Evolutionary conservation across 129 eudicot species (phyloP).

Genomic region (sunflower (Helianthus annuus)): HanXRQr2.0-SUNRISE NC_035448.2:145804217-145804716

Average conservation of each 20-base stretch:
- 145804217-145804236: slow-evolving; percentile 5
- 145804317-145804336: slow-evolving; percentile 45
- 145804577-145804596: background rate
- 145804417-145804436: slow-evolving; percentile 35
- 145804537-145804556: slow-evolving; percentile 11
- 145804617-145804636: no score
- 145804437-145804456: slow-evolving; percentile 17
- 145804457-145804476: background rate
- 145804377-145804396: slow-evolving; percentile 89
- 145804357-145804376: slow-evolving; percentile 72
- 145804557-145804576: background rate
- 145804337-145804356: slow-evolving; percentile 52
- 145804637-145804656: no score
- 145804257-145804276: slow-evolving; percentile 25
- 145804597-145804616: no score
- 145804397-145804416: slow-evolving; percentile 65
- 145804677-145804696: no score
- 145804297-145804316: slow-evolving; percentile 26
- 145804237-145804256: slow-evolving; percentile 16
- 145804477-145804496: slow-evolving; percentile 5
- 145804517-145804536: background rate
- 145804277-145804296: background rate
- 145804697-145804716: no score
- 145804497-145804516: background rate
- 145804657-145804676: no score